Evolutionary conservation across 2,329 filamentous ascomycete species (phyloP), one percentile per base, ranked within the genome.

Genomic region (Cylindrodendrum hubeiense): DNA sequence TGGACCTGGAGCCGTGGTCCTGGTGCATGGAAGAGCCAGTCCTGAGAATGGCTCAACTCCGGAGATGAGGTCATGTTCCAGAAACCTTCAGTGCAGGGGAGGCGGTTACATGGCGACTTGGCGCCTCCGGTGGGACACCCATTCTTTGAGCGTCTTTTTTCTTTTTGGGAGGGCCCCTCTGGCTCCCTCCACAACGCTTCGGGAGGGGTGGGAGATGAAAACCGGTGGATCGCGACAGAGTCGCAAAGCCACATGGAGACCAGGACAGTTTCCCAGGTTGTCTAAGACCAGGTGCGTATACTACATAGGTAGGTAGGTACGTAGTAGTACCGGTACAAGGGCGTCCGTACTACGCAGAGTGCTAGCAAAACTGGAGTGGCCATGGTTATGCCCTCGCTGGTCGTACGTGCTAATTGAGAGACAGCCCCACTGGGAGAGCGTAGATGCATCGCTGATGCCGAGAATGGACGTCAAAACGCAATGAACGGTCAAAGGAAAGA

Each of bases 21-120:
- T 58, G 34, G 34, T 54, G 60, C 46, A 30, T 63, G 41, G 37
- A 30, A 30, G 10, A 22, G 13, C 43, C 28, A 30, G 12, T 30
- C 28, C 28, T 21, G 46, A 33, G 8, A 39, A 56, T 64, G 56
- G 61, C 30, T 58, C 33, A 52, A 52, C 55, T 50, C 47, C 65
- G 66, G 67, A 71, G 62, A 71, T 72, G 65, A 74, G 65, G 60
- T 65, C 68, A 70, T 68, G 60, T 74, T 72, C 71, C 63, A 72
- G 71, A 74, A 73, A 60, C 63, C 62, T 68, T 72, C 56, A 60
- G 59, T 13, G 47, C 53, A 63, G 63, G 63, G 59, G 49, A 43
- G 21, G 49, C 34, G 56, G 55, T 55, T 64, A 22, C 55, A 53
- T 59, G 47, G 50, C 5, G 55, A 58, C 54, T 50, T 64, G 60